These are phyloP conservation scores for Nakazawaea holstii DNA, from an alignment of 805 yeast genomes.

Conservation along the genomic window DNA sequence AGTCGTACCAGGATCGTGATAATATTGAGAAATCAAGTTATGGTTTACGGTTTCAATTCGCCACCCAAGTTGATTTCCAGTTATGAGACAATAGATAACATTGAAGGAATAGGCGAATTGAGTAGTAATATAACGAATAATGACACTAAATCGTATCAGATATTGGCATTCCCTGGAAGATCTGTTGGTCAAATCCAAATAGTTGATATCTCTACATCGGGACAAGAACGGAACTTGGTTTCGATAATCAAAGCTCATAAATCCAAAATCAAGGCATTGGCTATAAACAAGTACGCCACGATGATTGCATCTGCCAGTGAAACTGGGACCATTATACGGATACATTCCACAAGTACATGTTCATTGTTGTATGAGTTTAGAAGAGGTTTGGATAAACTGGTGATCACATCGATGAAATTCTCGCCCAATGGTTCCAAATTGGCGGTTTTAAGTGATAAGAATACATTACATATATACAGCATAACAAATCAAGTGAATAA, in stretches of 20 bases:
- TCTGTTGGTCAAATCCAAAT: conserved; percentile 74
- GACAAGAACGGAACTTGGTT: conserved; percentile 57
- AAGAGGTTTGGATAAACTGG: conserved; percentile 84
- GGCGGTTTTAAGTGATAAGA: conserved; percentile 86
- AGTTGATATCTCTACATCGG: conserved; percentile 64
- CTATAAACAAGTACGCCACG: conserved; percentile 58
- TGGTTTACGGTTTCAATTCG: conserved; percentile 74
- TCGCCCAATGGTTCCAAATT: conserved; percentile 70
- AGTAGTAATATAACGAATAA: conserved; percentile 22
- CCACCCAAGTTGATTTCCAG: conserved; percentile 65
- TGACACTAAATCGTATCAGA: conserved; percentile 25
- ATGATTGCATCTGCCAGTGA: conserved; percentile 78
- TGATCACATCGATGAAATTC: conserved; percentile 76
- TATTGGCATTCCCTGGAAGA: conserved; percentile 75
- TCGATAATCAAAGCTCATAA: conserved; percentile 77
- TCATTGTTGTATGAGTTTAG: conserved; percentile 77
- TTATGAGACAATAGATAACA: conserved; percentile 63
- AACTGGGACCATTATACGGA: conserved; percentile 74
- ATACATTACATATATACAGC: conserved; percentile 82
- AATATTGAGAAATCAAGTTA: conserved; percentile 59
- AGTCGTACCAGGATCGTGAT: conserved; percentile 75
- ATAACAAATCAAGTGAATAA: conserved; percentile 21
- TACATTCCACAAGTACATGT: conserved; percentile 66
- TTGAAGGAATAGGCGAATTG: conserved; percentile 58
- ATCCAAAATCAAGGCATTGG: conserved; percentile 54